Conservation (phyloP, 2,329 filamentous ascomycete species). For the Fusarium tricinctum region DNA sequence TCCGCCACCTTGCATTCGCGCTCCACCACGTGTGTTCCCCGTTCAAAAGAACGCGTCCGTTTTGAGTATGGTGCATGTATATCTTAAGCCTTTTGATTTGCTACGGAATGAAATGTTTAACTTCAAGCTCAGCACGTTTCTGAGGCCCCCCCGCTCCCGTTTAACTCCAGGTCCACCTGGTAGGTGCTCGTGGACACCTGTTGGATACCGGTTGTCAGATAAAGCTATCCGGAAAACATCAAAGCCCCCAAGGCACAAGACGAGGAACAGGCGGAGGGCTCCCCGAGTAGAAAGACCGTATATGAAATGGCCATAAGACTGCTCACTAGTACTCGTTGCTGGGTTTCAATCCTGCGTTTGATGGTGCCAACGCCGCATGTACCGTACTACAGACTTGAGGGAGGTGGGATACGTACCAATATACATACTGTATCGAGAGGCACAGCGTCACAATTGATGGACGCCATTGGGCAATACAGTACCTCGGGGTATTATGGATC, state of each 20-base stretch:
- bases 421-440: conserved; percentile 2
- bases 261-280: not conserved
- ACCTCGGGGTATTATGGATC: conserved; percentile 33
- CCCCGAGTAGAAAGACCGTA: conserved; percentile 31
- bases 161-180: conserved; percentile 21
- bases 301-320: conserved; percentile 30
- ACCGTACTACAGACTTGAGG: not conserved
- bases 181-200: not conserved
- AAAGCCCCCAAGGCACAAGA: conserved; percentile 3
- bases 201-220: conserved; percentile 12
- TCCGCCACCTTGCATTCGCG: conserved; percentile 46
- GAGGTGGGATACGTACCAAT: conserved; percentile 14
- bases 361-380: conserved; percentile 32
- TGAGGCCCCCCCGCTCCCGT: conserved; percentile 24
- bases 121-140: conserved; percentile 25
- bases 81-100: conserved; percentile 1
- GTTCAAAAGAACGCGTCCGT: conserved; percentile 22
- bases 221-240: conserved; percentile 21
- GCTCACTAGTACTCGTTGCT: conserved; percentile 13
- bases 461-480: conserved; percentile 32
- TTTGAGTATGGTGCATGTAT: not conserved
- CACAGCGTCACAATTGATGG: conserved; percentile 10
- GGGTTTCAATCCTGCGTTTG: conserved; percentile 31
- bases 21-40: conserved; percentile 47
- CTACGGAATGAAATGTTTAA: not conserved